Conservation (phyloP, 2,329 filamentous ascomycete genomes). For the Raffaelea ambrosiae region DNA sequence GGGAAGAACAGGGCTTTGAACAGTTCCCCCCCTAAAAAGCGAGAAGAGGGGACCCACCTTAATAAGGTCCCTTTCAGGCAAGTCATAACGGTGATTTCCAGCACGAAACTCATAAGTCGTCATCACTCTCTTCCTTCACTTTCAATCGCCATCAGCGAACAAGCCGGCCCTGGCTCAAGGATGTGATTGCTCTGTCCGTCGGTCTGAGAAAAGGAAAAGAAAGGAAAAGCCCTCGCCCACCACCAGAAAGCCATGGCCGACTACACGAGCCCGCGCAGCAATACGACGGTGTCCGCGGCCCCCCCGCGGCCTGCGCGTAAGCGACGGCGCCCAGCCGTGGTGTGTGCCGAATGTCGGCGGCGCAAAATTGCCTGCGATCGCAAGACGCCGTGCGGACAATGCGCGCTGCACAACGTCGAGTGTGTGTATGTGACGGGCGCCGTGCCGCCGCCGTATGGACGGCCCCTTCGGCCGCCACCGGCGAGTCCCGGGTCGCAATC, state of each 20-base stretch:
- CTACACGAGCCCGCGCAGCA: background rate
- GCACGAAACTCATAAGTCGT: too few species aligned
- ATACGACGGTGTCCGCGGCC: background rate
- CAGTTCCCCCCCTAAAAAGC: too few species aligned
- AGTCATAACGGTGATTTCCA: too few species aligned
- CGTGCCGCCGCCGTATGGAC: conserved; percentile 18
- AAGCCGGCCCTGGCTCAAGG: too few species aligned
- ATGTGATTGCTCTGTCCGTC: too few species aligned
- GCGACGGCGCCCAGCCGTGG: conserved; percentile 29
- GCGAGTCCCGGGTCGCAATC: background rate
- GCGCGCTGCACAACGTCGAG: conserved; percentile 41
- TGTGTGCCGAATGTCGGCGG: conserved; percentile 47
- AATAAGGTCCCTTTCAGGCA: background rate
- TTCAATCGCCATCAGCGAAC: too few species aligned
- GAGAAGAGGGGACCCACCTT: background rate
- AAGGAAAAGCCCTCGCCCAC: background rate
- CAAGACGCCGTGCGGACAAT: conserved; percentile 49
- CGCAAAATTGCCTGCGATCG: conserved; percentile 56
- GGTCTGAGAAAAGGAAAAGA: too few species aligned
- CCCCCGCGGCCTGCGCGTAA: conserved; percentile 8
- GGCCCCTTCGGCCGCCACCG: background rate
- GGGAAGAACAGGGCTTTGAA: background rate
- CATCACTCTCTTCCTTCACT: too few species aligned
- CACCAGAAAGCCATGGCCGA: background rate
- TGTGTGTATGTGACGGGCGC: conserved; percentile 38